Evolutionary conservation across 2,329 filamentous ascomycete genomes (phyloP).

Genomic region (Trichoderma afroharzianum): DNA sequence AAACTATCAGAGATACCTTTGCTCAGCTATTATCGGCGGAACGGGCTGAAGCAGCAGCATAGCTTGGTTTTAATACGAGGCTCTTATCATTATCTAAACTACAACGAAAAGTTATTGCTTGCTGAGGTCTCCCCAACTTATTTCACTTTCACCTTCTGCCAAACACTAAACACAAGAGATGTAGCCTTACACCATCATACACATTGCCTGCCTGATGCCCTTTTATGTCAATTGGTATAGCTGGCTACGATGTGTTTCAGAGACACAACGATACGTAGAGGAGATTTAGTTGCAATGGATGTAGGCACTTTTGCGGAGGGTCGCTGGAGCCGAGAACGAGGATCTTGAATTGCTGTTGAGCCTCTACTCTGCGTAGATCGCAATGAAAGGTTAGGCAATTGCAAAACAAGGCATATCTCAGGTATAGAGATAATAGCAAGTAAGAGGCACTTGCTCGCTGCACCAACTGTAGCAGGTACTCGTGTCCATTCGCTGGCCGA

Average conservation of each 20-base stretch:
- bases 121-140: not conserved
- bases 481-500: not conserved
- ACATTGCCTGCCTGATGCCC: no score
- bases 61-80: not conserved
- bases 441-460: not conserved
- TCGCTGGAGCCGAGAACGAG: not conserved
- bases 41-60: not conserved
- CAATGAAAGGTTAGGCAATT: not conserved
- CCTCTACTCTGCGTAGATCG: not conserved
- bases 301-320: not conserved
- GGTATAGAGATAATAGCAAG: not conserved
- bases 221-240: not conserved
- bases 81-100: not conserved
- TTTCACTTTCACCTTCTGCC: not conserved
- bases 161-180: not conserved
- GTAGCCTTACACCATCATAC: not conserved
- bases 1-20: not conserved
- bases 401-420: not conserved
- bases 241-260: no score
- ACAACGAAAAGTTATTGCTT: not conserved
- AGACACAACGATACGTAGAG: no score
- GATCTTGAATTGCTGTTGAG: not conserved
- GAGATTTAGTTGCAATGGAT: no score
- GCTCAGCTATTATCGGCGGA: not conserved
- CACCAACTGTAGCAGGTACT: not conserved